Evolutionary conservation across 148 eudicot genomes (phyloP).

Genomic region (Nyssa sinensis): DNA sequence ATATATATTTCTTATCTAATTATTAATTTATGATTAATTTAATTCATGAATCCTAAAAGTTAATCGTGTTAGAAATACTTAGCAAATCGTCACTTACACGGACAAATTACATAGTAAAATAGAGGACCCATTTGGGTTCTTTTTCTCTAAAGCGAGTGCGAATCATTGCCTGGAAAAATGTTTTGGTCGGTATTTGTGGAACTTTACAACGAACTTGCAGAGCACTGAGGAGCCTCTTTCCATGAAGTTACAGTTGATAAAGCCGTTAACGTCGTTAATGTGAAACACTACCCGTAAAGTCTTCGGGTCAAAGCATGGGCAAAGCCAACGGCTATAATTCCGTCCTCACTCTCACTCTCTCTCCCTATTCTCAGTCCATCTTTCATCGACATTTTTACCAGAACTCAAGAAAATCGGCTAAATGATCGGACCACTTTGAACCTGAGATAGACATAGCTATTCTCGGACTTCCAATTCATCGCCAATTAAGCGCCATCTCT

Average conservation of each 20-base stretch:
- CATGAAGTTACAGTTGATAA: too few species aligned
- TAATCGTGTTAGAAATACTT: too few species aligned
- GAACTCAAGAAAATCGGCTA: conserved; percentile 26
- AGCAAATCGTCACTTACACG: too few species aligned
- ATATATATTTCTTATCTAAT: too few species aligned
- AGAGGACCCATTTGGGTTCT: too few species aligned
- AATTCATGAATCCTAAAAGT: too few species aligned
- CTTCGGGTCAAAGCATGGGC: background rate
- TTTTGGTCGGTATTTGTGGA: background rate
- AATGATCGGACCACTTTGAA: conserved; percentile 18
- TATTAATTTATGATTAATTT: too few species aligned
- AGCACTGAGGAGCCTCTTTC: too few species aligned
- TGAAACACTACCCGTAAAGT: conserved; percentile 10
- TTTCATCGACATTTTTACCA: conserved; percentile 14
- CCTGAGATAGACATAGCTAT: conserved; percentile 14
- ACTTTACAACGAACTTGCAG: background rate
- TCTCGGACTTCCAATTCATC: conserved; percentile 19
- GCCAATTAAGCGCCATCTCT: conserved; percentile 28
- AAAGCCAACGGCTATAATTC: conserved; percentile 53
- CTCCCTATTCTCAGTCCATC: conserved; percentile 7
- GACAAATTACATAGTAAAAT: too few species aligned
- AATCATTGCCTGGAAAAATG: too few species aligned
- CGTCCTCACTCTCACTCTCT: conserved; percentile 12
- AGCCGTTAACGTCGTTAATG: too few species aligned
- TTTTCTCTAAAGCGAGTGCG: too few species aligned